Percentiles rank a stretch among this genome's conserved stretches.
Conservation (phyloP, 1,139 yeast species). For the Casaregolazyma lundiana region DNA sequence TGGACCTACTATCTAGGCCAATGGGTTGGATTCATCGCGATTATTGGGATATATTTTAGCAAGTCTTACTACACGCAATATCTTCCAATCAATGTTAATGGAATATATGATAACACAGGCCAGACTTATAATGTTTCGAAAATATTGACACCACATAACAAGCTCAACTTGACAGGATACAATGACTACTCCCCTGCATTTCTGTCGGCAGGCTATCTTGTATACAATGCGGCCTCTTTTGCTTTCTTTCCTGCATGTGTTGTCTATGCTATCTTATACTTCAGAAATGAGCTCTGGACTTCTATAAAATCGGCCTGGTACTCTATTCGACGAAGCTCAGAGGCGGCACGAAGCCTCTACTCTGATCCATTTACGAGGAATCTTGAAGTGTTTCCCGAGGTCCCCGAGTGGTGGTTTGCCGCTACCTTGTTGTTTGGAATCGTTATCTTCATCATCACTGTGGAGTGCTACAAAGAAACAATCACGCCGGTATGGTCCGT, state of each 20-base stretch:
- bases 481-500: constrained; percentile 55
- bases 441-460: constrained; percentile 40
- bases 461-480: constrained; percentile 40
- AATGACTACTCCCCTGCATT: constrained; percentile 45
- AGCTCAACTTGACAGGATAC: constrained; percentile 30
- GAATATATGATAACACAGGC: constrained; percentile 49
- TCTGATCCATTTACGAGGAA: constrained; percentile 50
- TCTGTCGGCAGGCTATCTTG: constrained; percentile 36
- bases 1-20: constrained; percentile 38
- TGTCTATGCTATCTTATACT: constrained; percentile 46
- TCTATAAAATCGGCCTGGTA: constrained; percentile 16
- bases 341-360: constrained; percentile 31
- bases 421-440: constrained; percentile 43
- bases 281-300: constrained; percentile 14
- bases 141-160: constrained; percentile 37
- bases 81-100: constrained; percentile 49
- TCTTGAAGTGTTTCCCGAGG: constrained; percentile 53
- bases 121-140: constrained; percentile 38
- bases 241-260: constrained; percentile 37
- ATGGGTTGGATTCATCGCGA: constrained; percentile 39
- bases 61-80: constrained; percentile 50
- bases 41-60: constrained; percentile 44
- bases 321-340: constrained; percentile 15
- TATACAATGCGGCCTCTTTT: constrained; percentile 30
- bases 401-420: constrained; percentile 59